Evolutionary conservation across 495 filamentous ascomycete species (phyloP).

Genomic region (Corynascus novoguineensis): DNA sequence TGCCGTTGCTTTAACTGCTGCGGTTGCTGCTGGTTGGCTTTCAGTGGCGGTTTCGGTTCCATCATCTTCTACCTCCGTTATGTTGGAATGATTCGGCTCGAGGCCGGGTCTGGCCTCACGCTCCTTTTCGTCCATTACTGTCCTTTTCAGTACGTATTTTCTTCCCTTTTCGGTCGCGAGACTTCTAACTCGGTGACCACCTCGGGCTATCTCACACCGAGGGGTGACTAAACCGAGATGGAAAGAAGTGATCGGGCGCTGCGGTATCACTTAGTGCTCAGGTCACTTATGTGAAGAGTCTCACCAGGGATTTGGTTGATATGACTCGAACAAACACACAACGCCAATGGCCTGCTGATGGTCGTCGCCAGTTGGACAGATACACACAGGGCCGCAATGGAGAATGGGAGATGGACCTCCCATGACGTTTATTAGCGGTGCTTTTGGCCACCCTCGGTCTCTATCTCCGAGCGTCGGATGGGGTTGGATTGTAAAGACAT

Average conservation of each 20-base stretch:
- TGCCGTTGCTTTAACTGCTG: background rate
- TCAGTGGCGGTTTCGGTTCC: background rate
- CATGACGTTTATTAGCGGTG: slow-evolving; percentile 11
- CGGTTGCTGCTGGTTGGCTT: background rate
- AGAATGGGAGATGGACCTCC: background rate
- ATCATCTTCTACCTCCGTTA: background rate
- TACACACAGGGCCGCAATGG: background rate
- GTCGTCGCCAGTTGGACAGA: background rate
- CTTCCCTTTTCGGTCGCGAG: background rate
- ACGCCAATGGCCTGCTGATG: background rate
- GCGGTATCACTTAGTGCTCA: background rate
- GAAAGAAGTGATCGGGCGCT: background rate
- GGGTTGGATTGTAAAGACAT: background rate
- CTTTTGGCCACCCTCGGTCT: background rate
- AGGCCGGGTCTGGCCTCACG: background rate
- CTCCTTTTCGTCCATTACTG: background rate
- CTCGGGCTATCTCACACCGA: background rate
- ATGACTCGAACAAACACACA: background rate
- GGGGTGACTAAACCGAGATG: background rate
- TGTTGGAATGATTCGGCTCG: background rate
- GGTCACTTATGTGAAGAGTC: background rate
- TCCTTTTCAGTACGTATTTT: background rate
- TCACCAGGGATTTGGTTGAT: no score
- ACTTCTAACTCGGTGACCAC: background rate
- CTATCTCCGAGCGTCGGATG: slow-evolving; percentile 12